Evolutionary conservation across 306 rosid genomes (phyloP).

Genomic region (Fragaria nilgerrensis): DNA sequence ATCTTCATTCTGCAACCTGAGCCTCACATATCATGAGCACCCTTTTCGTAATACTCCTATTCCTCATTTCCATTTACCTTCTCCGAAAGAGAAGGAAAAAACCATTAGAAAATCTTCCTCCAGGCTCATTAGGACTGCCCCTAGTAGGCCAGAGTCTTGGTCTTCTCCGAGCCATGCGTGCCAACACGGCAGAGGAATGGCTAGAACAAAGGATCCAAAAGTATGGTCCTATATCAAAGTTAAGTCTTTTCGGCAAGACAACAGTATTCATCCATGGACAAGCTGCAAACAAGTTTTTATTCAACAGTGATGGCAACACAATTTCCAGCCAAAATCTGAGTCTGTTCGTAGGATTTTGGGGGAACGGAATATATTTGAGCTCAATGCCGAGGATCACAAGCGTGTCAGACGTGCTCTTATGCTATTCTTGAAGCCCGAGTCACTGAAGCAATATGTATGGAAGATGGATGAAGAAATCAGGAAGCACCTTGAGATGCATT

Average conservation of each 20-base stretch:
- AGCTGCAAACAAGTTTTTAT: constrained; percentile 65
- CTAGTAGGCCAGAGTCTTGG: constrained; percentile 60
- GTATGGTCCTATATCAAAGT: constrained; percentile 70
- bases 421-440: constrained; percentile 72
- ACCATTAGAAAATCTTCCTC: constrained; percentile 48
- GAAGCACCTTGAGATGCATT: constrained; percentile 24
- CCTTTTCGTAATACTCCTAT: constrained; percentile 28
- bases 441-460: constrained; percentile 56
- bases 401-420: constrained; percentile 59
- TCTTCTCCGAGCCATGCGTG: constrained; percentile 53
- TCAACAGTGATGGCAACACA: constrained; percentile 19
- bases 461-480: constrained; percentile 61
- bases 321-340: constrained; percentile 39
- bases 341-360: constrained; percentile 51
- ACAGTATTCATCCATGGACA: constrained; percentile 62
- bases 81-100: constrained; percentile 35
- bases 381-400: constrained; percentile 57
- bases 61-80: constrained; percentile 42
- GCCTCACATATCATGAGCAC: constrained; percentile 31
- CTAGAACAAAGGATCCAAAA: constrained; percentile 40
- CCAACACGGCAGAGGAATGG: constrained; percentile 67
- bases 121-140: constrained; percentile 73
- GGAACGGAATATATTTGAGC: constrained; percentile 45
- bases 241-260: constrained; percentile 68
- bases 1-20: not conserved